Conservation (phyloP, 2,329 filamentous ascomycete species). For the Paecilomyces formosus region DNA sequence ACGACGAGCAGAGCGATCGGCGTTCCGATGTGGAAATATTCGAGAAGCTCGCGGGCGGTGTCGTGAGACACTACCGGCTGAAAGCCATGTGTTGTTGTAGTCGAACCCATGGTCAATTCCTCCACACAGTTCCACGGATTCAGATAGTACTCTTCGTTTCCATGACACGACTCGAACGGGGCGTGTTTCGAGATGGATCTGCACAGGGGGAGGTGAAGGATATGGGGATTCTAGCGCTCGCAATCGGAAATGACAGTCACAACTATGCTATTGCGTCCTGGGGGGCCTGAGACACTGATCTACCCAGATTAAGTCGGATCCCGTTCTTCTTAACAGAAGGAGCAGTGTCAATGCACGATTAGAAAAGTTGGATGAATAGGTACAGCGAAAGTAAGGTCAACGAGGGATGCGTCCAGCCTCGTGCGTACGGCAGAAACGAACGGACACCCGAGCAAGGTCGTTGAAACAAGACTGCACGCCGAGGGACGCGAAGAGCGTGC, state of each 20-base stretch:
- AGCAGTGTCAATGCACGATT: not conserved
- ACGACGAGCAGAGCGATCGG: slow-evolving; percentile 58
- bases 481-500: not conserved
- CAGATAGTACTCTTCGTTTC: slow-evolving; percentile 4
- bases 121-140: slow-evolving; percentile 13
- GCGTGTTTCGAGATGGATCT: not conserved
- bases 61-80: slow-evolving; percentile 8
- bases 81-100: slow-evolving; percentile 3
- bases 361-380: slow-evolving; percentile 2
- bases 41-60: slow-evolving; percentile 36
- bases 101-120: slow-evolving; percentile 6
- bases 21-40: slow-evolving; percentile 50
- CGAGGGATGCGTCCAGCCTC: not conserved
- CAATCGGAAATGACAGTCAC: not conserved
- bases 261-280: not conserved
- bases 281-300: not conserved
- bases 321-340: not conserved
- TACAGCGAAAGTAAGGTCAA: slow-evolving; percentile 13
- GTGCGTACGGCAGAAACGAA: not conserved
- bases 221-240: not conserved
- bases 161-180: slow-evolving; percentile 4
- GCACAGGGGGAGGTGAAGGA: not conserved
- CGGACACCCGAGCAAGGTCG: not conserved
- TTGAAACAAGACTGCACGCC: not conserved
- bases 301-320: slow-evolving; percentile 3